A percentile compares a stretch with the other conserved stretches of the same genome.
phyloP scores from a whole-genome alignment of 2,329 filamentous ascomycete genomes.

The Aspergillus transmontanensis region DNA sequence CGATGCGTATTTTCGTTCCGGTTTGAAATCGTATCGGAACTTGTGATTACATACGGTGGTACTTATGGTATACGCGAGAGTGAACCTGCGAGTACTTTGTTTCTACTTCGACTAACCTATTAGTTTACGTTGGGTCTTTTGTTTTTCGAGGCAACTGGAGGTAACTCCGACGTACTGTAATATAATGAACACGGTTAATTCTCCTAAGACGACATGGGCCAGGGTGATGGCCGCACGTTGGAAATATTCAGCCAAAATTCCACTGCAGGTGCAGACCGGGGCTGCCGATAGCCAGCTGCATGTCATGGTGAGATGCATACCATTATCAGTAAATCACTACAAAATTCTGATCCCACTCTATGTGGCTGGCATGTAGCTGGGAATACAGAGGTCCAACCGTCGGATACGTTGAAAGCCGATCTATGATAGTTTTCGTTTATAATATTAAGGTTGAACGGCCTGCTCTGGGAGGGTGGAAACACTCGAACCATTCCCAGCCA shows the following conservation, averaged over 20 bases:
- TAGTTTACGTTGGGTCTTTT: background rate
- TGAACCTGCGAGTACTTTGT: background rate
- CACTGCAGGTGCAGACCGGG: background rate
- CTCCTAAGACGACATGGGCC: background rate
- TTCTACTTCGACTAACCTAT: background rate
- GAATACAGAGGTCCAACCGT: background rate
- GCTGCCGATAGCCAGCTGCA: slow-evolving; percentile 4
- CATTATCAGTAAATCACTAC: background rate
- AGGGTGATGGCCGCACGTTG: background rate
- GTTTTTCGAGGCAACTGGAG: background rate
- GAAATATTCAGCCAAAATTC: background rate
- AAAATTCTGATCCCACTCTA: background rate
- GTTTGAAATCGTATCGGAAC: background rate
- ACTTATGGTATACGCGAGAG: background rate
- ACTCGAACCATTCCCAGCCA: background rate
- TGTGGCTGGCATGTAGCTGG: background rate
- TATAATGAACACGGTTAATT: background rate
- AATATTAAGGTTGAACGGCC: background rate
- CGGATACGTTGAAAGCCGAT: background rate
- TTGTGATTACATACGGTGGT: background rate
- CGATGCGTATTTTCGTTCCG: background rate
- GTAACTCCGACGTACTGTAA: background rate
- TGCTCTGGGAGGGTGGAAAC: background rate
- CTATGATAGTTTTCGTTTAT: background rate
- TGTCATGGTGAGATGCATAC: slow-evolving; percentile 1